Conservation (phyloP, 1,139 yeast genomes). For the Blastobotrys malaysiensis region DNA sequence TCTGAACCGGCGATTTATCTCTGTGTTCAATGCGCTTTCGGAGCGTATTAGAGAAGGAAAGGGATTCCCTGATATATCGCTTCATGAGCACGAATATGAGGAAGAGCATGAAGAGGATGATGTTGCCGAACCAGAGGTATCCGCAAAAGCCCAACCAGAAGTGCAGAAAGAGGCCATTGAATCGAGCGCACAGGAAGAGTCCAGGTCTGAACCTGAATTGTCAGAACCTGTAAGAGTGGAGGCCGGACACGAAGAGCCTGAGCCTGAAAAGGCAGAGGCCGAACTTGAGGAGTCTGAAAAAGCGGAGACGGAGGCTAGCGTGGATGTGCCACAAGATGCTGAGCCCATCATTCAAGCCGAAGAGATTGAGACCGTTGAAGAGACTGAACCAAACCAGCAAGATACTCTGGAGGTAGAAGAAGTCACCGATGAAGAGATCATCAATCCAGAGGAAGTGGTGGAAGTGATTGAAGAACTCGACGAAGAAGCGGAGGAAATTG, state of each 20-base stretch:
- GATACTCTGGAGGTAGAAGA: background rate
- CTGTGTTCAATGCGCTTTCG: conserved; percentile 20
- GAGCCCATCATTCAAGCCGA: conserved; percentile 1
- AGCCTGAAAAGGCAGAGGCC: background rate
- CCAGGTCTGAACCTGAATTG: background rate
- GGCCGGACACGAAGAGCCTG: background rate
- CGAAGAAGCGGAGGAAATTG: background rate
- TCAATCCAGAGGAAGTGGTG: background rate
- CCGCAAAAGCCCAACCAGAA: background rate
- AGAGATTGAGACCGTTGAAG: background rate
- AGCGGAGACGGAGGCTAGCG: background rate
- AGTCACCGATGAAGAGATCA: no score
- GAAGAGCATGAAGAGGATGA: background rate
- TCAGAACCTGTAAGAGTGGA: background rate
- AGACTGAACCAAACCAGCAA: background rate
- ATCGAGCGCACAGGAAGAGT: background rate
- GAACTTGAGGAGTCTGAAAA: background rate
- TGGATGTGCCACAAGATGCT: conserved; percentile 1
- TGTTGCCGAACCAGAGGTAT: background rate
- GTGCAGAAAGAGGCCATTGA: background rate
- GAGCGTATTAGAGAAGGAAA: conserved; percentile 19
- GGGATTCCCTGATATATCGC: conserved; percentile 18
- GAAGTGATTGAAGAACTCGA: background rate
- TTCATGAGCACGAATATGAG: background rate
- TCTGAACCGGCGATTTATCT: conserved; percentile 19